Evolutionary conservation across 108 stramenopile species (phyloP), one percentile per base, ranked within the genome.

Genomic region (Skeletonema marinoi): DNA sequence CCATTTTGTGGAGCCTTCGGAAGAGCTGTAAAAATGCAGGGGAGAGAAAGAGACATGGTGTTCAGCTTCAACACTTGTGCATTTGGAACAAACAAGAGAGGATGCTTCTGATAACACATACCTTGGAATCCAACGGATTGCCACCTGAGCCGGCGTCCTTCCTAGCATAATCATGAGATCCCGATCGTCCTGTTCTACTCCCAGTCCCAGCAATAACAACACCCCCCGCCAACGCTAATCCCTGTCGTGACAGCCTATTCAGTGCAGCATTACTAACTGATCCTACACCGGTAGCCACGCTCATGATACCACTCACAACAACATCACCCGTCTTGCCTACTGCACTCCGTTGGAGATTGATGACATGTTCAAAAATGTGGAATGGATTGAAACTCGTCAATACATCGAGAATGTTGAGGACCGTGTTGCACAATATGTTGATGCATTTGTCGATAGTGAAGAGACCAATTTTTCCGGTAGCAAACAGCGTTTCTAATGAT

Each of bases 211-310:
- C 54, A 56, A 56, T 56, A 17, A 75, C 73, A n/a, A 64, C 82
- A 3, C 75, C 66, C 58, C 83, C 73, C 39, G 82, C 76, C 60
- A 83, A 41, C 13, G 86, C 78, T 14, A 78, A 65, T 36, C 80
- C 81, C 46, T 79, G 66, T 32, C 78, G 46, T 44, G 75, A 70
- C 66, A 83, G 59, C 7, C 75, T 54, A 51, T 78, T 80, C 62
- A 81, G 51, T 4, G 83, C 51, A 73, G 90, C 81, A 86, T 80
- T 91, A 66, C 90, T 88, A 3, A 87, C 92, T 13, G 90, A 92
- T 29, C 91, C 92, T n/a, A 93, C 92, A 17, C 92, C 94, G 12
- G 91, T 92, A 3, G 94, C 94, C 25, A 93, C 94, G 65, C 90
- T 91, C 64, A 93, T 92, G 54, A 96, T 91, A 7, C 94, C 94